Base-by-base conservation (phyloP, 352 stramenopile species). In the Pythium inflatum region DNA sequence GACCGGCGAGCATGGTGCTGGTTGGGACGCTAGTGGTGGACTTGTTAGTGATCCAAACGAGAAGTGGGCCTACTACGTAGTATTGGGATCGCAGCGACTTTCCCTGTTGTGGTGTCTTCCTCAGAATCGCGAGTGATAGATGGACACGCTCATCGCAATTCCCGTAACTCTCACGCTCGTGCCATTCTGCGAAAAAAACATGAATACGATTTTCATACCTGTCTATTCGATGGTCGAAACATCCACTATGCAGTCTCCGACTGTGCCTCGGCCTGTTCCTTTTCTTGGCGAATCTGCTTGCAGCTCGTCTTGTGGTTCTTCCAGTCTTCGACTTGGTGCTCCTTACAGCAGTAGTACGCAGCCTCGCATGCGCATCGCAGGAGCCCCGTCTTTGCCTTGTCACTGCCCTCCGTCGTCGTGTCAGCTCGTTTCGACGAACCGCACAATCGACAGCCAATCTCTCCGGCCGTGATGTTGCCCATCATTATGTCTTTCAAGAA, bases 291-390 rank as follows among this genome's bases (percentile, higher is more conserved):
- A 59, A 93, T 90, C 36, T 75, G 69, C 70, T 92, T 92, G 76
- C 87, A 95, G 62, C 68, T 86, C 36, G 74, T 74, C 65, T 93
- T 93, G 73, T 95, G 87, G 66, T 88, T 89, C 16, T 62, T 75
- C 87, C 87, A 95, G 78, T 95, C 87, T 64, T 92, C 83, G 18
- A 88, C 75, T 56, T 95, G 85, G 64, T 95, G 87, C 27, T 91
- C 82, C 61, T 95, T 93, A 72, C 75, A 89, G 76, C 87, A 95
- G 70, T 95, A 95, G 73, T 91, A 87, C n/a, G 85, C 79, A 2
- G 80, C 81, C 30, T 90, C 76, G 30, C 87, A 95, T n/a, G 80
- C 83, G 55, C 87, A 95, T 7, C 81, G 80, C 56, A 93, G 70
- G 62, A 95, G 66, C 22, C 24, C 62, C 18, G 76, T 68, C 45